A percentile compares a stretch with the other conserved stretches of the same genome.
phyloP scores from a whole-genome alignment of 176 grass and related monocot species.

The Poa pratensis region DNA sequence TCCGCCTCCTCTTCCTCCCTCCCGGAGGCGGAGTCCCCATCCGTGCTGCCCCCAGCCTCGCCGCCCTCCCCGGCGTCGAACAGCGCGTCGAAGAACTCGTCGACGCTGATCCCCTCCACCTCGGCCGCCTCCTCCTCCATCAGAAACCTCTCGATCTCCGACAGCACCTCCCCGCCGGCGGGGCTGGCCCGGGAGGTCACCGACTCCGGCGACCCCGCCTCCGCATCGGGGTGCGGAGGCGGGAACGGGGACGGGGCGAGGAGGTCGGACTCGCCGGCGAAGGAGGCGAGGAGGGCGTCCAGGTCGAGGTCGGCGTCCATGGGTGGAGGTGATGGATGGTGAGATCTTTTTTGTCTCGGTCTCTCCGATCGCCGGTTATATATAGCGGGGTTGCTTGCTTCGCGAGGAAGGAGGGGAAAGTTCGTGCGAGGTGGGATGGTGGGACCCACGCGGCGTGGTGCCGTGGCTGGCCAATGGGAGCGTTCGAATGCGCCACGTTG shows the following conservation, averaged over 20 bases:
- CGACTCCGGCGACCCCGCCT: slow-evolving; percentile 61
- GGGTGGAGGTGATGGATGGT: slow-evolving; percentile 23
- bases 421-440: background rate
- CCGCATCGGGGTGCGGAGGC: no score
- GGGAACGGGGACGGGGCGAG: background rate
- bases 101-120: slow-evolving; percentile 45
- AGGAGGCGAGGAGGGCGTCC: slow-evolving; percentile 61
- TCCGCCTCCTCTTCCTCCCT: background rate
- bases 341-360: background rate
- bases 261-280: slow-evolving; percentile 43
- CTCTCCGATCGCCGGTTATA: background rate
- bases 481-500: background rate
- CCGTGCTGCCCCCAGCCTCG: slow-evolving; percentile 41
- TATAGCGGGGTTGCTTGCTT: slow-evolving; percentile 39
- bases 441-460: slow-evolving; percentile 45
- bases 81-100: slow-evolving; percentile 60
- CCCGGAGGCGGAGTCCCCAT: slow-evolving; percentile 20
- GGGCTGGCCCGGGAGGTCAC: slow-evolving; percentile 43
- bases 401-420: slow-evolving; percentile 43
- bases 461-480: slow-evolving; percentile 55
- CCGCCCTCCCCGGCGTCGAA: slow-evolving; percentile 49
- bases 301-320: slow-evolving; percentile 73
- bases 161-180: slow-evolving; percentile 33
- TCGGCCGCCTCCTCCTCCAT: slow-evolving; percentile 62
- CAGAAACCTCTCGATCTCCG: slow-evolving; percentile 75